phyloP scores from a whole-genome alignment of 257 asterid genomes.

The Orobanche coerulescens region DNA sequence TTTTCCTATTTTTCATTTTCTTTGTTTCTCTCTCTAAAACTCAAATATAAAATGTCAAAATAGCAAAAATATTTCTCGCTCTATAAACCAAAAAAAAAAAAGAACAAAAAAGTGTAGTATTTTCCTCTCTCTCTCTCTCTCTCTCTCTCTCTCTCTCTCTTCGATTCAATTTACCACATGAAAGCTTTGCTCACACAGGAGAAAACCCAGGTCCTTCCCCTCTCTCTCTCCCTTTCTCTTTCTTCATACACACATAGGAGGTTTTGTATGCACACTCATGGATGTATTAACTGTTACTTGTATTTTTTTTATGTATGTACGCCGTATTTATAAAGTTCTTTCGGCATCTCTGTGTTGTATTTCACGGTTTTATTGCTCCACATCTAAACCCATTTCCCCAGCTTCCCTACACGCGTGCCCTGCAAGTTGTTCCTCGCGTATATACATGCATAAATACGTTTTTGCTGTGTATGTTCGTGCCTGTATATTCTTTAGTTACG shows the following conservation, averaged over 20 bases:
- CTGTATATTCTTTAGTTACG: neutral
- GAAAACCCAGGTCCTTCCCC: constrained; percentile 31
- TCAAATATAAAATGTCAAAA: neutral
- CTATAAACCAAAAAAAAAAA: neutral
- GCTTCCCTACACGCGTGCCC: constrained; percentile 21
- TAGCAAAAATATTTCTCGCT: neutral
- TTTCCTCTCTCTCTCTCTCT: constrained; percentile 17
- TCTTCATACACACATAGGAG: neutral
- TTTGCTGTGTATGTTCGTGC: neutral
- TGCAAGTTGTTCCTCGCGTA: constrained; percentile 12
- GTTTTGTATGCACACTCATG: neutral
- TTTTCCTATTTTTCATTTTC: neutral
- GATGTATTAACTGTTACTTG: constrained; percentile 14
- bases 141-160: constrained; percentile 22
- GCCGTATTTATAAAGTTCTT: neutral
- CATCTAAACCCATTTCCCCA: constrained; percentile 33
- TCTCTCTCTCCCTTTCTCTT: neutral
- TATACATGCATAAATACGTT: constrained; percentile 26
- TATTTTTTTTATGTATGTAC: constrained; percentile 8
- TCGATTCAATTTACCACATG: constrained; percentile 32
- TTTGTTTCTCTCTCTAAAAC: neutral
- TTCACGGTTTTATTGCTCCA: constrained; percentile 32
- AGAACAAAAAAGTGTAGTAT: neutral
- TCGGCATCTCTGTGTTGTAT: constrained; percentile 16
- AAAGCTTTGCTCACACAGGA: constrained; percentile 23